phyloP scores from a whole-genome alignment of 208 protist species.

The Lotmaria passim region DNA sequence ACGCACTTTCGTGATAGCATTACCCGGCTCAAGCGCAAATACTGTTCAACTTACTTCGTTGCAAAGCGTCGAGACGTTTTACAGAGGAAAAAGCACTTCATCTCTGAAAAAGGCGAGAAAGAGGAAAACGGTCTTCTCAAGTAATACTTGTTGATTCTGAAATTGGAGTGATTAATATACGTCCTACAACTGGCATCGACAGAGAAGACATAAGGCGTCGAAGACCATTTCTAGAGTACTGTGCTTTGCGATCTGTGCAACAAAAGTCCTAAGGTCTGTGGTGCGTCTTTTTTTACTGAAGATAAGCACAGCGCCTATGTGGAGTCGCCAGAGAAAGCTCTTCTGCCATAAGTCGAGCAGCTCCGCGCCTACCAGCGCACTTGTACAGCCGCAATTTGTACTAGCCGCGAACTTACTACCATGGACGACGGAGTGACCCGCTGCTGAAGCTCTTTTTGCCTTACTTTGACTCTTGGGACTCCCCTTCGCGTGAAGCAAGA shows the following conservation, averaged over 20 bases:
- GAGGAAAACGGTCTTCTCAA: no score
- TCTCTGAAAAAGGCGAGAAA: neutral
- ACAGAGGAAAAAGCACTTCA: no score
- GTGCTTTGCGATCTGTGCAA: neutral
- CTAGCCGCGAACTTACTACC: no score
- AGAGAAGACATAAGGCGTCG: neutral
- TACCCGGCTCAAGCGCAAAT: no score
- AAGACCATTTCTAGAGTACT: neutral
- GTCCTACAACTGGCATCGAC: slow-evolving; percentile 2
- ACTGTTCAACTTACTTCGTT: no score
- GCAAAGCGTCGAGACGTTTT: no score
- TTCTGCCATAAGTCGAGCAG: neutral
- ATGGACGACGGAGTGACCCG: no score
- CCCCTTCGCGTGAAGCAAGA: neutral
- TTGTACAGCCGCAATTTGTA: no score
- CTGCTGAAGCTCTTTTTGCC: no score
- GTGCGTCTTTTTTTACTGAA: neutral
- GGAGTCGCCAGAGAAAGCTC: slow-evolving; percentile 1
- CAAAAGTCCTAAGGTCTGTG: neutral
- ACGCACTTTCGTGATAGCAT: no score
- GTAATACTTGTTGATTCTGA: no score
- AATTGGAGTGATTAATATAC: no score
- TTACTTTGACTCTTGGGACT: neutral
- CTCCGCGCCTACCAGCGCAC: neutral
- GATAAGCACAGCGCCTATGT: neutral